Evolutionary conservation across 1,284 basidiomycete genomes (phyloP), one percentile per base, ranked within the genome.

Genomic region (Hemileccinum hortonii): DNA sequence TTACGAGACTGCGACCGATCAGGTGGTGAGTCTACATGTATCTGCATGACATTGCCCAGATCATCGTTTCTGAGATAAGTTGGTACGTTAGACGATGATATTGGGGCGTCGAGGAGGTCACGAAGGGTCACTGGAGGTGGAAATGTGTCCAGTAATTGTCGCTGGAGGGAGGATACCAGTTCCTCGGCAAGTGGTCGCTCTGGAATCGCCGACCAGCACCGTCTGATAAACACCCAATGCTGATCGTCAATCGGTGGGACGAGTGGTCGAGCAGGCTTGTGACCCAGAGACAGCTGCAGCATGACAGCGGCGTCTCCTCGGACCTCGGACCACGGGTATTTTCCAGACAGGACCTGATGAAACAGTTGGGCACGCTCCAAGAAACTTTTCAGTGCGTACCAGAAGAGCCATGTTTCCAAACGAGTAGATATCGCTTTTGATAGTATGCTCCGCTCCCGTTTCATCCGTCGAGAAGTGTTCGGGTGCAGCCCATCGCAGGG

Each of bases 401-500:
- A 49, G 37, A 38, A 54, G 38, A 18, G 45, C 38, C 18, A 58
- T 33, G 22, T 41, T 44, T 12, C 56, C 56, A n/a, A 61, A 58
- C 1, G 56, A 58, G 45, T 49, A 58, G 3, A 61, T 61, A 15
- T 60, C 56, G 2, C 55, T 57, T 11, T 57, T 44, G 14, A 19
- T 43, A 1, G 57, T 57, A 11, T 22, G 43, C 19, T 37, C 47
- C 8, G 38, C 16, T 9, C 44, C 44, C 0, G 38, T 24, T 29
- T 47, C 35, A 9, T 50, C 39, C 9, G 7, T n/a, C 40, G 40
- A 26, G n/a, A 41, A 41, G 6, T 61, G 59, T 9, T 59, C 56
- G 6, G 56, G 58, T 21, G 52, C 52, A 4, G 21, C 37, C 60
- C 57, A 62, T 21, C 60, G 33, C 8, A 58, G 3, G 8, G 60